phyloP scores from a whole-genome alignment of 345 rosid genomes.

The Mangifera indica region DNA sequence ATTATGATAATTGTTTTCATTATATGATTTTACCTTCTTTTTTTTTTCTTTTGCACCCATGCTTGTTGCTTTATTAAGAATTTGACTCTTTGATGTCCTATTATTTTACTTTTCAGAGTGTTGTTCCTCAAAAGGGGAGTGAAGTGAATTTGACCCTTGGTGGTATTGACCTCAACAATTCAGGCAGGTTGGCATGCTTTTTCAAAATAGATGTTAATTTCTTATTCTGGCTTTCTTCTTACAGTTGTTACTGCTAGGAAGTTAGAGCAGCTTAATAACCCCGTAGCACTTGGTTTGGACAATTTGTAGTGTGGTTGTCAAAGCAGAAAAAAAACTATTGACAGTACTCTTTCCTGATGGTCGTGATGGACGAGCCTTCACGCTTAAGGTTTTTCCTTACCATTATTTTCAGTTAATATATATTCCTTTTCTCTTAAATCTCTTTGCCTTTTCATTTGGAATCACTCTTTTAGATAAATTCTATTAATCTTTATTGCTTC shows the following conservation, averaged over 20 bases:
- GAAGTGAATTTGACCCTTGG: constrained; percentile 76
- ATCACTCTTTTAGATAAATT: background rate
- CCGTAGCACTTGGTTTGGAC: constrained; percentile 20
- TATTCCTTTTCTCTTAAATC: background rate
- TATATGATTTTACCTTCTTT: background rate
- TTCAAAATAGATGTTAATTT: constrained; percentile 21
- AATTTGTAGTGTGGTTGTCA: constrained; percentile 78
- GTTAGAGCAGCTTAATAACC: constrained; percentile 32
- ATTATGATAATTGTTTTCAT: too few relatives aligned
- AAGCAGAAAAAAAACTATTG: constrained; percentile 91
- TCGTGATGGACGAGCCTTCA: constrained; percentile 93
- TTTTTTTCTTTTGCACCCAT: background rate
- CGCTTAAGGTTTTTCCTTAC: constrained; percentile 65
- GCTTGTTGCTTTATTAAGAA: constrained; percentile 8
- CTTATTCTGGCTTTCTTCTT: constrained; percentile 15
- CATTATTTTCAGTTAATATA: background rate
- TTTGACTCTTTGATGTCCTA: constrained; percentile 11
- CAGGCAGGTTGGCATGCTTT: constrained; percentile 98
- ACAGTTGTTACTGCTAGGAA: constrained; percentile 11
- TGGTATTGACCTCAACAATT: constrained; percentile 98
- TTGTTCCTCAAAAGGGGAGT: constrained; percentile 54
- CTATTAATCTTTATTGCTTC: background rate
- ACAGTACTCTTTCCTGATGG: constrained; percentile 96
- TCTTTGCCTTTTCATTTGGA: constrained; percentile 11
- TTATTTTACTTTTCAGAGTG: constrained; percentile 44